phyloP scores from a whole-genome alignment of 176 grass and related monocot genomes.

The Miscanthus lutarioriparius region DNA sequence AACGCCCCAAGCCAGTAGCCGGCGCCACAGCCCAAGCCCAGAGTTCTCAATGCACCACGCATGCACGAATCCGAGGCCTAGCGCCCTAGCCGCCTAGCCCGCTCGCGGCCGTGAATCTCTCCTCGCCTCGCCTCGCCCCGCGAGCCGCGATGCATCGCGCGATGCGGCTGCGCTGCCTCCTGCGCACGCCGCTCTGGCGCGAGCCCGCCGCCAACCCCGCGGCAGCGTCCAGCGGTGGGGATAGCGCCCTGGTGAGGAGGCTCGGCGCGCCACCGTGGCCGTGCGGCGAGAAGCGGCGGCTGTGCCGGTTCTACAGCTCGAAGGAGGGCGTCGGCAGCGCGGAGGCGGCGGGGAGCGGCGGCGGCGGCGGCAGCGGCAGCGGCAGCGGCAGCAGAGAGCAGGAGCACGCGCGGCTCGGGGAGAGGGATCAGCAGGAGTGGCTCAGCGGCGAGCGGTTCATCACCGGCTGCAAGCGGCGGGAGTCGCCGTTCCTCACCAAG shows the following conservation, averaged over 20 bases:
- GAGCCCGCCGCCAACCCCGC: background rate
- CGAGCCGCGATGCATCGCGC: slow-evolving; percentile 4
- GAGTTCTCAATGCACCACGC: background rate
- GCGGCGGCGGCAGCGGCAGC: slow-evolving; percentile 24
- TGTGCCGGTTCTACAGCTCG: slow-evolving; percentile 63
- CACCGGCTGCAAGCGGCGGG: slow-evolving; percentile 65
- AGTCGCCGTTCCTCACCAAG: slow-evolving; percentile 74
- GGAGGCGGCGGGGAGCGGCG: slow-evolving; percentile 40
- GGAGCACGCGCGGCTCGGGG: slow-evolving; percentile 84
- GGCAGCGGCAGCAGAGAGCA: slow-evolving; percentile 39
- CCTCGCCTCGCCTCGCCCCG: slow-evolving; percentile 5
- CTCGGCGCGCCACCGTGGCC: slow-evolving; percentile 9
- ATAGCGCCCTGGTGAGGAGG: background rate
- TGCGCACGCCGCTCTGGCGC: slow-evolving; percentile 11
- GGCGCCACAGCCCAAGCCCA: background rate
- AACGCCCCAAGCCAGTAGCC: too few species aligned
- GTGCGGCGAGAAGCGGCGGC: background rate
- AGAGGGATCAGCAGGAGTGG: slow-evolving; percentile 95
- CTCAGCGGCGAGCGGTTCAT: slow-evolving; percentile 61
- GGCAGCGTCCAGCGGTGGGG: background rate
- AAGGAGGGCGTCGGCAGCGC: slow-evolving; percentile 64
- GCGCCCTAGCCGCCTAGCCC: too few species aligned
- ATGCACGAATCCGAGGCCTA: slow-evolving; percentile 11
- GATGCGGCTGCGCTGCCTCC: slow-evolving; percentile 30
- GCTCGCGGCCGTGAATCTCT: slow-evolving; percentile 24